Evolutionary conservation across 2,329 filamentous ascomycete genomes (phyloP), one percentile per base, ranked within the genome.

Genomic region (Epichloe amarillans): DNA sequence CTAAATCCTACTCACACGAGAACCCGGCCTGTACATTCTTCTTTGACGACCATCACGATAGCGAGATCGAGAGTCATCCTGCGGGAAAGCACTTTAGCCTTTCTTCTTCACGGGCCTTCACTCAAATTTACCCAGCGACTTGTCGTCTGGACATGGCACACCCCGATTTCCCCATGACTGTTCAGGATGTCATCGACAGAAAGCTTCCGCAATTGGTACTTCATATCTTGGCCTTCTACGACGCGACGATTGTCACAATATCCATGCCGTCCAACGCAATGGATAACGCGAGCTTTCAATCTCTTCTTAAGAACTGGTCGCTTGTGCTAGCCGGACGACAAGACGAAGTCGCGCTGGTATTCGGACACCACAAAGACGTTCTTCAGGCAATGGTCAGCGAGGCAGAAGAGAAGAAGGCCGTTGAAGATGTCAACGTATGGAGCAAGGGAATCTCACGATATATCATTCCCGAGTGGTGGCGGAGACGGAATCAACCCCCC

Each of bases 261-360:
- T 51, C 52, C 17, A 42, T 40, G 46, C 52, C 52, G 15, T 19
- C n/a, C 6, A 53, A 45, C 26, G 38, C 38, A 11, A 47, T 53
- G 49, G 52, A 53, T 33, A 41, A 46, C n/a, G 49, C 45, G 17
- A 45, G 52, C 42, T 50, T 53, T 42, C 49, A 46, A 30, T 47
- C 41, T 3, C 49, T 53, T 17, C 33, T 53, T 1, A 30, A 53
- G 14, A 51, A 51, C 33, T 53, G 52, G 52, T 53, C 52, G 14
- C 46, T 51, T 30, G 50, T 51, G 30, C 35, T 53, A 36, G 46
- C 46, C 11, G 49, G 52, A 15, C 49, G 46, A 26, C 21, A 14
- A 37, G 21, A 44, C 5, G 35, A 37, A n/a, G 46, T 51, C 26
- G 42, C 49, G 5, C 5, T 30, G 10, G 46, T 50, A 10, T 41